Conservation (phyloP, 1,284 basidiomycete species). For the Trametes pubescens region DNA sequence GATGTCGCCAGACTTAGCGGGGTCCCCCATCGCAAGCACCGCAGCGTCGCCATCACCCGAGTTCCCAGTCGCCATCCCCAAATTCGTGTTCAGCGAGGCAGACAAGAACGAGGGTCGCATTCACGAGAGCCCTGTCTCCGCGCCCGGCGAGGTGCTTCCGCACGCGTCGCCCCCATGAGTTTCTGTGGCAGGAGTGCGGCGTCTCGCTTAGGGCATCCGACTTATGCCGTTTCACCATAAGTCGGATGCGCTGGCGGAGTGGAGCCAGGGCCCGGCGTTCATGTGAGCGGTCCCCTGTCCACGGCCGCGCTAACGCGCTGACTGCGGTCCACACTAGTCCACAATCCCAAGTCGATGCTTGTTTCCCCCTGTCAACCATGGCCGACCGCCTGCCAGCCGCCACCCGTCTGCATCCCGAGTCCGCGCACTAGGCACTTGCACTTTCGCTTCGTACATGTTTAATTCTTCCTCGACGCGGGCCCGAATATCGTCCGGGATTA, state of each 20-base stretch:
- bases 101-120: conserved; percentile 27
- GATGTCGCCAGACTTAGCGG: conserved; percentile 26
- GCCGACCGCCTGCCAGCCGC: not conserved
- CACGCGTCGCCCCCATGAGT: conserved; percentile 25
- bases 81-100: conserved; percentile 28
- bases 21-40: conserved; percentile 33
- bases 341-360: not conserved
- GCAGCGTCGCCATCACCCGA: conserved; percentile 35
- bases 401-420: not conserved
- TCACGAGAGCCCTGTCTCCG: conserved; percentile 34
- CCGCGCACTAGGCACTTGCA: not conserved
- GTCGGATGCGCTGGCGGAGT: conserved; percentile 17
- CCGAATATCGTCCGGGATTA: conserved; percentile 11
- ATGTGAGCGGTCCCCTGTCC: conserved; percentile 13
- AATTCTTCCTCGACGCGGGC: not conserved
- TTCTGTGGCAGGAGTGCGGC: conserved; percentile 11
- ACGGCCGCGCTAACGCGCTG: conserved; percentile 7
- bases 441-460: not conserved
- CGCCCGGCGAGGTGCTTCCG: conserved; percentile 26
- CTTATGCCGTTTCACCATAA: conserved; percentile 24
- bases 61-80: conserved; percentile 26
- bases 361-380: not conserved
- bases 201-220: conserved; percentile 13
- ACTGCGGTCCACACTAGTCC: conserved; percentile 9
- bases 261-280: conserved; percentile 8